Base-by-base conservation (phyloP, 2,329 filamentous ascomycete genomes). In the Stagonosporopsis cucurbitacearum region DNA sequence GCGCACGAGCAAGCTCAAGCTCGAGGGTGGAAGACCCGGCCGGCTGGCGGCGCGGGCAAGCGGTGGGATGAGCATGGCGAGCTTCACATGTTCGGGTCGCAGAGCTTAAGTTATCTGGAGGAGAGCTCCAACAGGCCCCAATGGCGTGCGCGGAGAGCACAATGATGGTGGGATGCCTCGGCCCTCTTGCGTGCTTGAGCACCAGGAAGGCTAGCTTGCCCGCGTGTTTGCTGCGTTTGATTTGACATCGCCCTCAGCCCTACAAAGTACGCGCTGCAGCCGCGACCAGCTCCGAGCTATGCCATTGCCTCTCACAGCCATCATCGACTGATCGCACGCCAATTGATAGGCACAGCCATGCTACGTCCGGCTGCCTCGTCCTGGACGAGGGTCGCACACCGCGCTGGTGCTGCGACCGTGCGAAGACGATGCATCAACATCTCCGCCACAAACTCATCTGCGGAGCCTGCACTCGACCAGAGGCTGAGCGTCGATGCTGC, bases 391-490 rank as follows among this genome's bases (percentile, higher is more conserved):
- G 19, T 67, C 52, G 63, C 59, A 45, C 68, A 59, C 47, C 60
- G 60, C 59, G 56, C 65, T 25, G 50, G 54, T 39, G 50, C 54
- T 57, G 55, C 60, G 52, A 57, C 66, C 40, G 55, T 63, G 58
- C 64, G 61, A 20, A 56, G 60, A 59, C 74, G 78, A 64, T 71
- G 66, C 67, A 75, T 81, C 60, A 78, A 79, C 66, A 80, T 81
- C 68, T 76, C 75, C 58, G 77, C 79, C 35, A 78, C 79, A 23
- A 75, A 71, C 25, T 71, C 77, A 15, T 69, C 78, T 9, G 74
- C 76, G 15, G 74, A 77, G 44, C 76, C 78, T 20, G 71, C 65
- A 46, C 66, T 76, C 54, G 75, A 78, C 48, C 68, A 67, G 51
- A 62, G 63, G 23, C 45, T 64, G 37, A 58, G 50, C 52, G 58